Evolutionary conservation across 495 filamentous ascomycete genomes (phyloP).

Genomic region (Talaromyces liani): DNA sequence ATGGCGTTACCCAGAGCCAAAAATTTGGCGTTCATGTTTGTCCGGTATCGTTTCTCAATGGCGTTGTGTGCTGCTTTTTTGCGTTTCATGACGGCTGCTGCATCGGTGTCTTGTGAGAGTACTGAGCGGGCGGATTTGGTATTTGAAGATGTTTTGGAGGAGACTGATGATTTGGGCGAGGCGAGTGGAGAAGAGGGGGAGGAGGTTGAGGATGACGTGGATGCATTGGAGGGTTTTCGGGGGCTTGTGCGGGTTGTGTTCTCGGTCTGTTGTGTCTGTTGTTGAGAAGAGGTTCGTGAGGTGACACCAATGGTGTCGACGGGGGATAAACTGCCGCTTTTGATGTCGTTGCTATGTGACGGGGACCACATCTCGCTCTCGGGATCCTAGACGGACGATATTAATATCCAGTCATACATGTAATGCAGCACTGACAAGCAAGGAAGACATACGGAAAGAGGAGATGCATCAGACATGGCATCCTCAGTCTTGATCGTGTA

Average conservation of each 20-base stretch:
- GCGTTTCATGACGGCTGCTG: constrained; percentile 8
- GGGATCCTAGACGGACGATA: background rate
- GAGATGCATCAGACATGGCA: background rate
- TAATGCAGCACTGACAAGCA: background rate
- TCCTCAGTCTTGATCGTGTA: constrained; percentile 5
- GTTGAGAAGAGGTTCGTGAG: background rate
- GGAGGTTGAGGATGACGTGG: constrained; percentile 3
- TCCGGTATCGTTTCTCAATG: constrained; percentile 46
- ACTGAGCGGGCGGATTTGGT: background rate
- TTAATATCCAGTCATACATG: background rate
- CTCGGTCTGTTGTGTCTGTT: background rate
- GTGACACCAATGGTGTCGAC: background rate
- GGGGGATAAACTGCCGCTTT: background rate
- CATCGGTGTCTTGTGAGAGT: background rate
- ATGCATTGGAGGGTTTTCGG: background rate
- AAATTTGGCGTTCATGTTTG: constrained; percentile 49
- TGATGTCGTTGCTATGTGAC: background rate
- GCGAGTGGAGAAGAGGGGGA: constrained; percentile 3
- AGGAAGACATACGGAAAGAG: background rate
- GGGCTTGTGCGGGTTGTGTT: background rate
- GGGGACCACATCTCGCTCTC: constrained; percentile 7
- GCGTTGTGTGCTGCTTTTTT: constrained; percentile 47
- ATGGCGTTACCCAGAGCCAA: constrained; percentile 36
- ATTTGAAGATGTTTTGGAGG: background rate
- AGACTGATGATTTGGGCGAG: constrained; percentile 2